Evolutionary conservation across 768 basidiomycete species (phyloP).

Genomic region (Boletales sp.): DNA sequence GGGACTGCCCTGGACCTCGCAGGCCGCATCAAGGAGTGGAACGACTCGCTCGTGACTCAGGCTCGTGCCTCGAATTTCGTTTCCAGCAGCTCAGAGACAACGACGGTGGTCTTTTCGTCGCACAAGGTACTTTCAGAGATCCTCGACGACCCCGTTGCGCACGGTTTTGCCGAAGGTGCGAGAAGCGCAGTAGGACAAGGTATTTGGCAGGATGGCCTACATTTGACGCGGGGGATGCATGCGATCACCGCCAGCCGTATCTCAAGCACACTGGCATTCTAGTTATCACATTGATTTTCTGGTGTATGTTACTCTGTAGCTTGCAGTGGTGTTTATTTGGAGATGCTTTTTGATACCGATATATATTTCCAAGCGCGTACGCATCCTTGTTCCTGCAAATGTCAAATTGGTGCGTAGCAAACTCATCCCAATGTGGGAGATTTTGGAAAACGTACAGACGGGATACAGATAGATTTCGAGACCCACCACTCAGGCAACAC

Average conservation of each 20-base stretch:
- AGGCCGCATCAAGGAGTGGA: constrained; percentile 6
- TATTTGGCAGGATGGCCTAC: constrained; percentile 40
- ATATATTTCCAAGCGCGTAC: too few relatives aligned
- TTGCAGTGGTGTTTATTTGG: too few relatives aligned
- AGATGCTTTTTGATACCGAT: too few relatives aligned
- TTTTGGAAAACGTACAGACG: too few relatives aligned
- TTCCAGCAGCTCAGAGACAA: neutral
- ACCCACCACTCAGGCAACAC: too few relatives aligned
- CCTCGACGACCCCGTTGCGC: constrained; percentile 4
- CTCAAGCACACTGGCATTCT: neutral
- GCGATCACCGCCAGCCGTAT: constrained; percentile 25
- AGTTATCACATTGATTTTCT: neutral
- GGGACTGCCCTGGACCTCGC: neutral
- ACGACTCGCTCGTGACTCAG: neutral
- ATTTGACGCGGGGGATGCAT: constrained; percentile 34
- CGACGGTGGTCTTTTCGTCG: constrained; percentile 7
- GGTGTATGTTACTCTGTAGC: too few relatives aligned
- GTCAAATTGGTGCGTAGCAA: too few relatives aligned
- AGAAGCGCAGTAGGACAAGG: constrained; percentile 2
- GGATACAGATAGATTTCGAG: too few relatives aligned
- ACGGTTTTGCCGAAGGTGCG: constrained; percentile 7
- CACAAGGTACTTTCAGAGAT: constrained; percentile 8
- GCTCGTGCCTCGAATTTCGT: neutral
- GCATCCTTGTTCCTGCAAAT: too few relatives aligned
- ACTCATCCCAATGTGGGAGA: too few relatives aligned